Base-by-base conservation (phyloP, 2,329 filamentous ascomycete genomes). In the Fusarium fujikuroi region DNA sequence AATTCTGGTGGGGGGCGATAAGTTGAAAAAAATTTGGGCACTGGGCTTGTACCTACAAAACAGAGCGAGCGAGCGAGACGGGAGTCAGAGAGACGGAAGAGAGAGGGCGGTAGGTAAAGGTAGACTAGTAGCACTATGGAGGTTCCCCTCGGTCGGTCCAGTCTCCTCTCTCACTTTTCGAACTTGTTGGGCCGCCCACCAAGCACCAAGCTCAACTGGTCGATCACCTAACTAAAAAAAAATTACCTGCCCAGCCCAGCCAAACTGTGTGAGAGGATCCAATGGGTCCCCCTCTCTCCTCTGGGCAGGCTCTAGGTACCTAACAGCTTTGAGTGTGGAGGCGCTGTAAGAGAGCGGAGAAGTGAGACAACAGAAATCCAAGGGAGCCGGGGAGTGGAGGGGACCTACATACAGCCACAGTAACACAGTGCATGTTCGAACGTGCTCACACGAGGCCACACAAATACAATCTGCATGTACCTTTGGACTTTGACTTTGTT, bases 1-100 rank as follows among this genome's bases (percentile, higher is more conserved):
- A 82, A 81, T 81, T 82, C 79, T 81, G 81, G 81, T 82, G 81
- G 82, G 80, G 80, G 81, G 79, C 77, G 77, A 76, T 76, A 77
- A 78, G 76, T 75, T 77, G 76, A 76, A 79, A 67, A 78, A 79
- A 79, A 81, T 79, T 81, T 80, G 78, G 79, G 78, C 75, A 75
- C 77, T 78, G 78, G 74, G 77, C 74, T 70, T 77, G 69, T 65
- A 64, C 62, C 39, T 63, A 18, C 36, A 71, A 75, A 72, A 64
- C 63, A 65, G 44, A 68, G 72, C 64, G 74, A 52, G 49, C 18
- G 50, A 53, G 49, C n/a, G n/a, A 52, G 32, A 52, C 49, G 32
- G 30, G 50, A 37, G 50, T 28, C 23, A 54, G 50, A 39, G 50
- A 54, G 50, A 25, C 18, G 18, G 50, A 39, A 16, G 25, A 54